phyloP scores from a whole-genome alignment of 2,329 filamentous ascomycete genomes.

The Sporothrix curviconia region DNA sequence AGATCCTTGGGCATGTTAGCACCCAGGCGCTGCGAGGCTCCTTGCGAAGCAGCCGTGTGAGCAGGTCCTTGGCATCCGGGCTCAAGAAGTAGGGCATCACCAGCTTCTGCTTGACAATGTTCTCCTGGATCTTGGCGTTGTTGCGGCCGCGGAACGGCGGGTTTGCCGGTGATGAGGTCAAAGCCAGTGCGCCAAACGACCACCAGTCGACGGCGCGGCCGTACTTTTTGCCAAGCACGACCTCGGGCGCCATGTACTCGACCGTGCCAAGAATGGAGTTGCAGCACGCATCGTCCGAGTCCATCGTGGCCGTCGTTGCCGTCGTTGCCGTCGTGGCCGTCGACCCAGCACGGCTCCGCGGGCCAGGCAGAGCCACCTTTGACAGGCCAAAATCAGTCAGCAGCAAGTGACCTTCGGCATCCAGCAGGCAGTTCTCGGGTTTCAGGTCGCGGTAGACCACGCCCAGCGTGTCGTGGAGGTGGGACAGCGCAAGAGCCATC shows the following conservation, averaged over 20 bases:
- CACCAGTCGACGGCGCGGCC: conserved; percentile 97
- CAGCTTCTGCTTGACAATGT: conserved; percentile 90
- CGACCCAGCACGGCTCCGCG: conserved; percentile 37
- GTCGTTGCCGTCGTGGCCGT: not conserved
- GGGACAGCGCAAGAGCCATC: conserved; percentile 88
- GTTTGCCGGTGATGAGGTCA: conserved; percentile 84
- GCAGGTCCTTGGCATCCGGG: conserved; percentile 86
- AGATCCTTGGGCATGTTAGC: conserved; percentile 85
- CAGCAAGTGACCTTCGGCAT: conserved; percentile 83
- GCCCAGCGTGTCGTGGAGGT: conserved; percentile 84
- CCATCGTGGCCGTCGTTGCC: too few relatives aligned
- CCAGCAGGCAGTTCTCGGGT: conserved; percentile 93
- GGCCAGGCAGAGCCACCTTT: conserved; percentile 66
- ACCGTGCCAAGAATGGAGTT: conserved; percentile 90
- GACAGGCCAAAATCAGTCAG: conserved; percentile 95
- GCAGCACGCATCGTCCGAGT: conserved; percentile 57
- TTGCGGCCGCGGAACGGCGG: conserved; percentile 89
- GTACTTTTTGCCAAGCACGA: conserved; percentile 81
- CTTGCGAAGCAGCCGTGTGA: conserved; percentile 84
- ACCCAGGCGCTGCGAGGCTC: conserved; percentile 82
- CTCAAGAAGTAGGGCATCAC: conserved; percentile 83
- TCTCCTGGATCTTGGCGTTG: conserved; percentile 90
- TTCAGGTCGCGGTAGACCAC: conserved; percentile 97
- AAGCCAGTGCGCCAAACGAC: conserved; percentile 88
- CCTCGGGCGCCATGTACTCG: conserved; percentile 98